Evolutionary conservation across 2,329 filamentous ascomycete species (phyloP), one percentile per base, ranked within the genome.

Genomic region (Colletotrichum navitas): DNA sequence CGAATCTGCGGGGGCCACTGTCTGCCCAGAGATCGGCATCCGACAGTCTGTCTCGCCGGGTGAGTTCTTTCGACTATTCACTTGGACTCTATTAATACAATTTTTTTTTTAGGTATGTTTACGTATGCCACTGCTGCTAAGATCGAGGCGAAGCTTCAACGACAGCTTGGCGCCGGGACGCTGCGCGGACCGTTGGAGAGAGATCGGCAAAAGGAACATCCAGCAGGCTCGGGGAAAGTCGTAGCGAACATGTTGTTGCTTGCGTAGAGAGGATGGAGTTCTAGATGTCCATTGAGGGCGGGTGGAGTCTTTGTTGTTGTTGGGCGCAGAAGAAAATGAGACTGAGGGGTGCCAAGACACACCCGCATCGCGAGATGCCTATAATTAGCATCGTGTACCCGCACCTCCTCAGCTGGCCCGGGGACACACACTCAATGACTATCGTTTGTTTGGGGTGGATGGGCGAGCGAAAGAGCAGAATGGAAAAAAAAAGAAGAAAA

Each of bases 341-440:
- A 45, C 34, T 55, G 24, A 21, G 49, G 26, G 34, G 24, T 41
- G 66, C 66, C 66, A 63, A 71, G 66, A 29, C 36, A 34, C 24
- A 47, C 36, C 2, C 36, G 58, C 64, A 64, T 63, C 24, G n/a
- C 18, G 54, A 43, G 21, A n/a, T 39, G 32, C 59, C 66, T 71
- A 71, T 68, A 71, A 56, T 62, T 71, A 71, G 68, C 64, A 71
- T 63, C 61, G 7, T n/a, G 29, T 52, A 52, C 34, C 49, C 56
- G 63, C 68, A 49, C 29, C 49, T 63, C 29, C 52, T 54, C 45
- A 63, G 61, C 61, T 63, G 26, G 47, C 12, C 49, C 12, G 1
- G 60, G 49, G 49, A 32, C 45, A 18, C 49, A 36, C 24, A 14
- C 4, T 32, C 12, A 3, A 34, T 34, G 34, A 4, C n/a, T 12